These are phyloP conservation scores for Vishniacozyma victoriae DNA, from an alignment of 768 basidiomycete genomes.

Conservation along the genomic window DNA sequence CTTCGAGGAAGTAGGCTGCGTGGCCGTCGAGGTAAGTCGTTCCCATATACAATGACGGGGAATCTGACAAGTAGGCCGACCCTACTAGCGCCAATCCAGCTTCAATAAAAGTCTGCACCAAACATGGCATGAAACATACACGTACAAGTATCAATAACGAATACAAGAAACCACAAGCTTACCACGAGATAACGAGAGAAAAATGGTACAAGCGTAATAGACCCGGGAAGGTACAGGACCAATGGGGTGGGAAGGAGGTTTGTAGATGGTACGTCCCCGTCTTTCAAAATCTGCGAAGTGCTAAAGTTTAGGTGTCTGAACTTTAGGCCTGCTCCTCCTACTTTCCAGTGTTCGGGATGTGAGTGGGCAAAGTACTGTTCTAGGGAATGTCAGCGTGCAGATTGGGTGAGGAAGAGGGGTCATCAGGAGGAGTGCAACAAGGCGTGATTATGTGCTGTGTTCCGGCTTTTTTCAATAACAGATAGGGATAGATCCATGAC, in stretches of 20 bases:
- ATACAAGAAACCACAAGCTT: constrained; percentile 29
- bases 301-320: constrained; percentile 30
- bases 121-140: constrained; percentile 22
- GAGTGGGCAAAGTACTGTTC: constrained; percentile 42
- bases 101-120: constrained; percentile 27
- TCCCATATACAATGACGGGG: neutral
- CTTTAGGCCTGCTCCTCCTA: constrained; percentile 8
- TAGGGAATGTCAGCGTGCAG: constrained; percentile 38
- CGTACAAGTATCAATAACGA: constrained; percentile 10
- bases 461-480: neutral
- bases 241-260: constrained; percentile 27
- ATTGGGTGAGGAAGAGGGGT: constrained; percentile 30
- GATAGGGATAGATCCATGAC: no score
- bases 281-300: neutral
- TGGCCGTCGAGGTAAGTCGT: constrained; percentile 17
- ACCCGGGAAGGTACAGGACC: constrained; percentile 11
- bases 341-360: constrained; percentile 19
- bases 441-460: no score
- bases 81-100: constrained; percentile 33
- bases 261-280: constrained; percentile 33
- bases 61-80: constrained; percentile 19
- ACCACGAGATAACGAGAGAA: constrained; percentile 27
- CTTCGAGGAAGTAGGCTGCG: constrained; percentile 38
- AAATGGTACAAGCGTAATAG: constrained; percentile 30
- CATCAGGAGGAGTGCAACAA: constrained; percentile 35